A percentile compares a stretch with the other conserved stretches of the same genome.
phyloP scores from a whole-genome alignment of 1,284 basidiomycete species.

The Leccinum angustisporum region DNA sequence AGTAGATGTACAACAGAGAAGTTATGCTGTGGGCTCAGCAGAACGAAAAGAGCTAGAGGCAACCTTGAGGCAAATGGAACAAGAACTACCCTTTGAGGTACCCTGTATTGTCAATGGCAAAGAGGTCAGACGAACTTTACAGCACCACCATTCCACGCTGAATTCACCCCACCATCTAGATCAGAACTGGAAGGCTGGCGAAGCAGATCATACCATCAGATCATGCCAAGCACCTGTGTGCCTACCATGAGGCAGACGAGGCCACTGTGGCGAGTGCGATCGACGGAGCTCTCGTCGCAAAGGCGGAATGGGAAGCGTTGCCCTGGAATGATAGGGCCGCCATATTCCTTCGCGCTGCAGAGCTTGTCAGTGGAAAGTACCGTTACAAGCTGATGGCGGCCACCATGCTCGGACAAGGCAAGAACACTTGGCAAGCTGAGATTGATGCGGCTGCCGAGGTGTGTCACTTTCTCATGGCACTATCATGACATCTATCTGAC shows the following conservation, averaged over 20 bases:
- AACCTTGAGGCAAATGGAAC: conserved; percentile 80
- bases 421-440: conserved; percentile 99
- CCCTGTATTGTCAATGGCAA: conserved; percentile 93
- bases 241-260: conserved; percentile 87
- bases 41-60: conserved; percentile 79
- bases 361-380: conserved; percentile 93
- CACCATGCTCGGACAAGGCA: conserved; percentile 97
- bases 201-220: conserved; percentile 85
- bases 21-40: conserved; percentile 78
- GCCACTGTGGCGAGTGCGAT: conserved; percentile 81
- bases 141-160: neutral
- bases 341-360: conserved; percentile 97
- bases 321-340: conserved; percentile 97
- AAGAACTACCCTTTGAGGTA: conserved; percentile 85
- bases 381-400: conserved; percentile 94
- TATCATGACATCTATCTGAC: neutral
- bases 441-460: conserved; percentile 99
- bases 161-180: conserved; percentile 41
- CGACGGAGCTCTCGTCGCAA: conserved; percentile 84
- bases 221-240: conserved; percentile 79
- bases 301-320: conserved; percentile 87
- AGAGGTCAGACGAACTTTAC: conserved; percentile 52
- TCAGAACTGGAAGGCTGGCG: conserved; percentile 81
- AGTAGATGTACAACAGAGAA: conserved; percentile 33
- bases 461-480: conserved; percentile 17